Base-by-base conservation (phyloP, 805 yeast species). In the Starmerella apis region DNA sequence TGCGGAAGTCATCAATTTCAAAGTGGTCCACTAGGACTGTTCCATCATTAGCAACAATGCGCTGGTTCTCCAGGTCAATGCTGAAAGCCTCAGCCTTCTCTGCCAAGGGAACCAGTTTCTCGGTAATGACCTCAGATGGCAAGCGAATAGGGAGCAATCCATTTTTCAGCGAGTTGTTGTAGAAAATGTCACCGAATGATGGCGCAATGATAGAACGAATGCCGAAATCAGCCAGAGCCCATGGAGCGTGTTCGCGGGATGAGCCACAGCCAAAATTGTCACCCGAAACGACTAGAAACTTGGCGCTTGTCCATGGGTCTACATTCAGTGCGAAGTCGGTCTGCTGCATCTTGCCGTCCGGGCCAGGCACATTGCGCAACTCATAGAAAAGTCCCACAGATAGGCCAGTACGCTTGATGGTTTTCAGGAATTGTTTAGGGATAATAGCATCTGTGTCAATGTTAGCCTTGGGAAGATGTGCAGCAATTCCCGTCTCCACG, bases 181-280 rank as follows among this genome's bases (percentile, higher is more conserved):
- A 88, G 75, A 92, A 92, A 61, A 92, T 92, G 70, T 92, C 98
- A 67, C 97, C 98, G 61, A 90, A 92, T 0, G 96, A 87, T 51
- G 97, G 98, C 5, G 97, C 97, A 67, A 92, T 88, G 63, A 92
- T 84, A 56, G 90, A 82, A 68, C 84, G 82, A 68, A 92, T 87
- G 68, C 98, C 98, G 63, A 92, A 92, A 70, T 92, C 98, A 63
- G 87, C 88, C 59, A 92, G 76, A 2, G 98, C 97, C 98, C 98
- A 92, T 51, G 98, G 97, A 30, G 98, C 98, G 64, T 92, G 98
- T 69, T 92, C 98, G 77, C 98, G 86, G 1, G 96, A 88, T 36
- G 96, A 88, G 63, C 98, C 98, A 73, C 98, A 92, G 59, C 98
- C 98, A 65, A 92, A 92, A 74, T 92, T 92, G 65, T 86, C 94